Base-by-base conservation (phyloP, 202 grass and related monocot species). In the Panicum virgatum region DNA sequence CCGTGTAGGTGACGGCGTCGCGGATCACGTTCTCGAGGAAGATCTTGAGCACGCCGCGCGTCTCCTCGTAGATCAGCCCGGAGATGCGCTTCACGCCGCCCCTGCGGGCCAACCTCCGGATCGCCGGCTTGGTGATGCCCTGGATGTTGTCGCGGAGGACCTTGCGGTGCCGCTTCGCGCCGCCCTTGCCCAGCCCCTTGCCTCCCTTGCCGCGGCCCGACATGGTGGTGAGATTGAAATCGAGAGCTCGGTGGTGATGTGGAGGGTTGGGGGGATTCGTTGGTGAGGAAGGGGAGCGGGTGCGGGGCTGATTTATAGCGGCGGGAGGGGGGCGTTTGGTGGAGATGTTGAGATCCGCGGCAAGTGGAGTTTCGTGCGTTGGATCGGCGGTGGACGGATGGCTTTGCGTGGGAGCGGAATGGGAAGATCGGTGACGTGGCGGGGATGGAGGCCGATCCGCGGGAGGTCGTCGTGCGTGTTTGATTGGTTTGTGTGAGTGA, bases 11-110 rank as follows among this genome's bases (percentile, higher is more conserved):
- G 73, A 97, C 92, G 45, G 94, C 94, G 56, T 97, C 94, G 30
- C 92, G 92, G 67, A 97, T 94, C 56, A 94, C 94, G 82, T 94
- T 97, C 90, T 97, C 92, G n/a, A 97, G 92, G 81, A 97, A 97
- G 69, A 97, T 94, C 94, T 97, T 97, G 27, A 97, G 94, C 20
- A 94, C 94, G 60, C 94, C 94, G 52, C 94, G 94, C 7, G 85
- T 92, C 85, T 88, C 89, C 81, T 91, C 81, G 72, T 88, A 91
- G 81, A 84, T 86, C 14, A 97, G 82, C 0, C 94, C 89, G 1
- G 87, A 88, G 80, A 97, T 97, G 67, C 90, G 87, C 92, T 91
- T 89, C 51, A 91, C 62, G 74, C 88, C 90, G 39, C 90, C 90
- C 40, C 87, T 40, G 14, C 90, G 36, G 5, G 89, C 84, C 8